Conservation (phyloP, 1,284 basidiomycete species). For the Puccinia horiana region DNA sequence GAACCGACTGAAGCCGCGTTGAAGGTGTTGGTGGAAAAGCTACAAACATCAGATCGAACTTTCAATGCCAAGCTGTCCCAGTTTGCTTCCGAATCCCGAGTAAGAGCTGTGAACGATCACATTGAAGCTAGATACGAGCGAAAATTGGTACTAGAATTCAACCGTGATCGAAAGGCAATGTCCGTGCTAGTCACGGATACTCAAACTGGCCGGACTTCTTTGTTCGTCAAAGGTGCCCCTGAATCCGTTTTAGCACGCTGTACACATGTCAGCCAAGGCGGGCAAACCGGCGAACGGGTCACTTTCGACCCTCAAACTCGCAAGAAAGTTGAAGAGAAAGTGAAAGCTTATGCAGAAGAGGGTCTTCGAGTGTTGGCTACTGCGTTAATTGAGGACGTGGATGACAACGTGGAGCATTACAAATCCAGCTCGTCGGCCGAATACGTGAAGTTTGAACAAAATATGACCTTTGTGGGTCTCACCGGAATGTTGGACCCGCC, state of each 20-base stretch:
- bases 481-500: constrained; percentile 99
- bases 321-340: constrained; percentile 67
- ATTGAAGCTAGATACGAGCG: constrained; percentile 74
- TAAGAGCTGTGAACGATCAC: constrained; percentile 75
- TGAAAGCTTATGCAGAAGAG: constrained; percentile 71
- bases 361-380: constrained; percentile 89
- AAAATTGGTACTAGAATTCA: constrained; percentile 92
- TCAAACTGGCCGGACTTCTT: constrained; percentile 63
- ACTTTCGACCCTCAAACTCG: constrained; percentile 68
- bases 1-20: constrained; percentile 96
- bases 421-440: constrained; percentile 74
- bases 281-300: constrained; percentile 60
- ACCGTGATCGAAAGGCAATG: constrained; percentile 98
- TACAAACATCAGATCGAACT: constrained; percentile 60
- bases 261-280: constrained; percentile 70
- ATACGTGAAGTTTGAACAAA: constrained; percentile 83
- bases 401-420: constrained; percentile 77
- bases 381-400: constrained; percentile 74
- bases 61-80: constrained; percentile 65
- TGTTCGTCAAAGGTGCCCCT: constrained; percentile 93
- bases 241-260: constrained; percentile 91
- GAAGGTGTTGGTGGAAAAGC: constrained; percentile 88
- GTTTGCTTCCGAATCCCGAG: constrained; percentile 68
- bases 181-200: constrained; percentile 75
- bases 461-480: constrained; percentile 88